phyloP scores from a whole-genome alignment of 345 rosid genomes.

The Chamaenerion angustifolium region DNA sequence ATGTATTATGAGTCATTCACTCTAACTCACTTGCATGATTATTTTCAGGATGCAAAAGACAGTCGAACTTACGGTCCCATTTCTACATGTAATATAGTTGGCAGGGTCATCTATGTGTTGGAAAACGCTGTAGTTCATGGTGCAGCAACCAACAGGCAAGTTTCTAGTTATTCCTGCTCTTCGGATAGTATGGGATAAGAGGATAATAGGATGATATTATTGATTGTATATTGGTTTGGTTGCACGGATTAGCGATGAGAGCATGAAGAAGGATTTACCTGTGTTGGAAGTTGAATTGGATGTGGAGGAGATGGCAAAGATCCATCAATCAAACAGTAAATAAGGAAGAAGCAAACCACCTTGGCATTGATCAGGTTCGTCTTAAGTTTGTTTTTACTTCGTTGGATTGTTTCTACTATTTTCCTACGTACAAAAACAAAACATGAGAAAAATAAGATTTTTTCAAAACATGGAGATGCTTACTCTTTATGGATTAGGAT shows the following conservation, averaged over 20 bases:
- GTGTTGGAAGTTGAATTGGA: slow-evolving; percentile 77
- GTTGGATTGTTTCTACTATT: too few species aligned
- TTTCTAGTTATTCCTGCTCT: neutral
- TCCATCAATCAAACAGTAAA: slow-evolving; percentile 44
- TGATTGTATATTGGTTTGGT: slow-evolving; percentile 2
- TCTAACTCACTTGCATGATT: neutral
- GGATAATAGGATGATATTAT: neutral
- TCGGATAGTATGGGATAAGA: too few species aligned
- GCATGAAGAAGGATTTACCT: slow-evolving; percentile 61
- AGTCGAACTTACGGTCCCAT: slow-evolving; percentile 87
- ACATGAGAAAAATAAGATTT: too few species aligned
- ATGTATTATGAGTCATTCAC: neutral
- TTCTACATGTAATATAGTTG: slow-evolving; percentile 54
- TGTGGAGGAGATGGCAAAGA: slow-evolving; percentile 75
- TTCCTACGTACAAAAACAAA: too few species aligned
- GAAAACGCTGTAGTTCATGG: slow-evolving; percentile 86
- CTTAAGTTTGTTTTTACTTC: too few species aligned
- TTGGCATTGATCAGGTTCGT: slow-evolving; percentile 1
- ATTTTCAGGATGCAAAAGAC: slow-evolving; percentile 71
- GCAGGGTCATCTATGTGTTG: slow-evolving; percentile 70
- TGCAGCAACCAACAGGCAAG: slow-evolving; percentile 78
- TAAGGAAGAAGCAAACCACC: slow-evolving; percentile 2
- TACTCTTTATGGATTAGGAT: too few species aligned
- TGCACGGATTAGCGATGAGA: slow-evolving; percentile 27
- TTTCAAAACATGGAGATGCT: too few species aligned